Base-by-base conservation (phyloP, 2,329 filamentous ascomycete species). In the Aspergillus cejpii region DNA sequence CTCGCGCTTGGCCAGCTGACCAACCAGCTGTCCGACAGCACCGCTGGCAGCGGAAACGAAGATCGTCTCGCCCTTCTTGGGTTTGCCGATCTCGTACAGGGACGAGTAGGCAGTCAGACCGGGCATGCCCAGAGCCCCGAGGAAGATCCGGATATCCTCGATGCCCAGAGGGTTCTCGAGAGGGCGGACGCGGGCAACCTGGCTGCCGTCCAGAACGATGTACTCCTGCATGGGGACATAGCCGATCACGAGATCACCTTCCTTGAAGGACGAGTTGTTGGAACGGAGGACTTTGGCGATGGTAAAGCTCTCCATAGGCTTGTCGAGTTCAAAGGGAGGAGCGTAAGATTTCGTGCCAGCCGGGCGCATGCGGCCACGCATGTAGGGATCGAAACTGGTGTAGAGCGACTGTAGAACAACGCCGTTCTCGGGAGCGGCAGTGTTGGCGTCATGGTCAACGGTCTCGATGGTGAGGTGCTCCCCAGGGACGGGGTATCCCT, bases 381-480 rank as follows among this genome's bases (percentile, higher is more conserved):
- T 80, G 72, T 94, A 94, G 1, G 88, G 88, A 66, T 94, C 88
- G 69, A 84, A 84, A 31, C 85, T 90, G 52, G 81, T 74, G 65
- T 85, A 87, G 59, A 84, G 77, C 56, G 84, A 78, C 70, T 87
- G 79, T 52, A 84, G 69, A 24, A 79, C 79, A 39, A 94, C 65
- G 31, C 87, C 83, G 51, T 85, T 84, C 36, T 77, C 64, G 19
- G 80, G 75, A 21, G 81, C 76, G 4, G 77, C 54, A 20, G 63
- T 57, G 41, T 56, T 59, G 53, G 82, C 68, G 62, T 92, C 85
- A 52, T 90, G 81, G 15, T 79, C 74, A 48, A 77, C 76, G 53
- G 76, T 68, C 66, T 92, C 84, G 48, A 89, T 62, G 17, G 68
- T 70, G 44, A 94, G 72, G 65, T 94, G 73, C 66, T 91, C 70